Evolutionary conservation across 768 basidiomycete species (phyloP), one percentile per base, ranked within the genome.

Genomic region (Psilocybe subaeruginosa): DNA sequence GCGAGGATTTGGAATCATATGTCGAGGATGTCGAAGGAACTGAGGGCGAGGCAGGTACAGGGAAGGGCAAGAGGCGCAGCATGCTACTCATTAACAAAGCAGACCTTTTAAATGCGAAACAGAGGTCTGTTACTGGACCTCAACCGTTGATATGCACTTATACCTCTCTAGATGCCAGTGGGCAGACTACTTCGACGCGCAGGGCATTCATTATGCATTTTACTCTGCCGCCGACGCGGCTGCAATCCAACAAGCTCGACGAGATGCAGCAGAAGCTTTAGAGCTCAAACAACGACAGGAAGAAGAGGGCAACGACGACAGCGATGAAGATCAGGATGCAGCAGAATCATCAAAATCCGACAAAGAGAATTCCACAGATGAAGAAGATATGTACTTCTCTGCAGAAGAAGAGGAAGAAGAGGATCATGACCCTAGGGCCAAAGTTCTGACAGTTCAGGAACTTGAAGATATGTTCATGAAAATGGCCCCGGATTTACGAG

Each of bases 41-140:
- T 6, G 92, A 94, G 72, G 92, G 91, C 2, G 92, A 94, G 69
- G 79, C 83, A 3, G 93, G 91, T 6, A 90, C 89, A 0, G 90
- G 89, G 2, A 85, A 79, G 68, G 91, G 88, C 8, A 83, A 85
- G 70, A 82, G 96, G 70, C 84, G 80, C 71, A 91, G 82, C 68
- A 75, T 99, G 72, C 74, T 99, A 27, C 80, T 99, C 59, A 92
- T 99, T 73, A 99, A 99, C 75, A 99, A 99, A 73, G 87, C 96
- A 9, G 97, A 99, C 80, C 77, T 99, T 54, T 75, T 99, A 66
- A 97, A 93, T 14, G 79, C 82, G 3, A 81, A 88, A 51, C 97
- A 99, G 77, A 85, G 97, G 95, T 93, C 64, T 61, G 64, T 43
- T 7, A 43, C 5, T n/a, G 27, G 23, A 17, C 14, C 6, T 29